Evolutionary conservation across 371 early-diverging fungal species (phyloP).

Genomic region (Syncephalastrum sp.): DNA sequence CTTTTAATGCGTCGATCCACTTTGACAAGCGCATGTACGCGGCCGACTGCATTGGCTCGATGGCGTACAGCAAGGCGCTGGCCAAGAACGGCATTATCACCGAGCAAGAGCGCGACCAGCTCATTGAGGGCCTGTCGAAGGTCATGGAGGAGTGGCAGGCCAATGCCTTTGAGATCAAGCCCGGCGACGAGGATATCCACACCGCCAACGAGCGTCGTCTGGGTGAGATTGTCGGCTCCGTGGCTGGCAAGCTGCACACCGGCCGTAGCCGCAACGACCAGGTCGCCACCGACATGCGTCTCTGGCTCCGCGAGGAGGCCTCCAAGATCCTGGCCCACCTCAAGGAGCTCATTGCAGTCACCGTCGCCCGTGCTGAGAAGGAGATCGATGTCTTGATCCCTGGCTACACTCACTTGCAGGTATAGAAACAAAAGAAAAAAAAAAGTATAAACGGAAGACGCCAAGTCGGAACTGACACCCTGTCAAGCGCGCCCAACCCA

Average conservation of each 20-base stretch:
- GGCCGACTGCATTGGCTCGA: conserved; percentile 87
- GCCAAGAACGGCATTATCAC: conserved; percentile 75
- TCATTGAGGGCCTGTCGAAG: conserved; percentile 72
- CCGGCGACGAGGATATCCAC: conserved; percentile 96
- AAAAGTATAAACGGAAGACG: not conserved
- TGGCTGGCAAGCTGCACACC: conserved; percentile 96
- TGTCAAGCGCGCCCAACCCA: conserved; percentile 90
- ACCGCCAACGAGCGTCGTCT: conserved; percentile 97
- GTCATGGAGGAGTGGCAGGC: conserved; percentile 85
- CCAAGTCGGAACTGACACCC: conserved; percentile 1
- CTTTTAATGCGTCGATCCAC: conserved; percentile 91
- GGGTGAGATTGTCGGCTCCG: conserved; percentile 87
- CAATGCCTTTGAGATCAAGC: conserved; percentile 70
- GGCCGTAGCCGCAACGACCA: conserved; percentile 96
- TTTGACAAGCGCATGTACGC: conserved; percentile 92
- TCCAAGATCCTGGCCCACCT: conserved; percentile 58
- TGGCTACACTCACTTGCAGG: conserved; percentile 97
- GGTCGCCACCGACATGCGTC: conserved; percentile 96
- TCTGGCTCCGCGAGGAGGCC: conserved; percentile 89
- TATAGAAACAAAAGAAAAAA: conserved; percentile 12
- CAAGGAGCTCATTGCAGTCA: conserved; percentile 72
- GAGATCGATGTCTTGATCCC: conserved; percentile 95
- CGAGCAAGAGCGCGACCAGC: conserved; percentile 64
- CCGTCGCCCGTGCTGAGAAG: conserved; percentile 75
- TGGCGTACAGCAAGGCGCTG: conserved; percentile 90